Evolutionary conservation across 805 yeast species (phyloP).

Genomic region (Pichia manshurica): DNA sequence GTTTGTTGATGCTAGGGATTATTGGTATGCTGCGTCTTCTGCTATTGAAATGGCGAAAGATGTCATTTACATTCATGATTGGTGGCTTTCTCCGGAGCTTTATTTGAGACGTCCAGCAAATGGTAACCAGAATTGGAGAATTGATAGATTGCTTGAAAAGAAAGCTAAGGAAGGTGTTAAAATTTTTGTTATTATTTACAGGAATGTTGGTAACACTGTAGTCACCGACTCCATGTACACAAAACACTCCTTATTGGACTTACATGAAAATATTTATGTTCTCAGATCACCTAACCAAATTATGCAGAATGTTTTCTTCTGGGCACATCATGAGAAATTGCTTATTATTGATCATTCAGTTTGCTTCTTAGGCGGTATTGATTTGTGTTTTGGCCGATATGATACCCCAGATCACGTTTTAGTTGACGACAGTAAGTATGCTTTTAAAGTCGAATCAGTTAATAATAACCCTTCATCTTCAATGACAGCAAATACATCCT

Average conservation of each 20-base stretch:
- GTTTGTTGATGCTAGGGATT: slow-evolving; percentile 91
- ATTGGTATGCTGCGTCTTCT: slow-evolving; percentile 91
- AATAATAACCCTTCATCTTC: not conserved
- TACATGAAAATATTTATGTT: slow-evolving; percentile 83
- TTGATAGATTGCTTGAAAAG: slow-evolving; percentile 80
- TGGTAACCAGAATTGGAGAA: slow-evolving; percentile 90
- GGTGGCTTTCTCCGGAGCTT: slow-evolving; percentile 97
- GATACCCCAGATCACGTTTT: slow-evolving; percentile 95
- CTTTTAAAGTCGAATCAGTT: slow-evolving; percentile 18
- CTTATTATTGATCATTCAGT: slow-evolving; percentile 81
- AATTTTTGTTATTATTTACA: slow-evolving; percentile 82
- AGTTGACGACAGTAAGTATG: slow-evolving; percentile 55
- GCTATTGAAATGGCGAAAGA: slow-evolving; percentile 93
- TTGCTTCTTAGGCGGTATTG: slow-evolving; percentile 93
- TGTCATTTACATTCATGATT: slow-evolving; percentile 89
- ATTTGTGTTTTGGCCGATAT: slow-evolving; percentile 89
- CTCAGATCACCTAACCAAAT: slow-evolving; percentile 94
- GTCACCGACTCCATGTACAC: slow-evolving; percentile 93
- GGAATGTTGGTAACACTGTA: slow-evolving; percentile 90
- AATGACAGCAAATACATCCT: not conserved
- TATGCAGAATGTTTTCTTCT: slow-evolving; percentile 84
- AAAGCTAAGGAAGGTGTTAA: slow-evolving; percentile 95
- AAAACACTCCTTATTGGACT: slow-evolving; percentile 81
- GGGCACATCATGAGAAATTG: slow-evolving; percentile 98
- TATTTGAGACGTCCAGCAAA: slow-evolving; percentile 91